Percentiles rank a stretch among this genome's conserved stretches.
Conservation (phyloP, 495 filamentous ascomycete species). For the Neurospora pannonica region DNA sequence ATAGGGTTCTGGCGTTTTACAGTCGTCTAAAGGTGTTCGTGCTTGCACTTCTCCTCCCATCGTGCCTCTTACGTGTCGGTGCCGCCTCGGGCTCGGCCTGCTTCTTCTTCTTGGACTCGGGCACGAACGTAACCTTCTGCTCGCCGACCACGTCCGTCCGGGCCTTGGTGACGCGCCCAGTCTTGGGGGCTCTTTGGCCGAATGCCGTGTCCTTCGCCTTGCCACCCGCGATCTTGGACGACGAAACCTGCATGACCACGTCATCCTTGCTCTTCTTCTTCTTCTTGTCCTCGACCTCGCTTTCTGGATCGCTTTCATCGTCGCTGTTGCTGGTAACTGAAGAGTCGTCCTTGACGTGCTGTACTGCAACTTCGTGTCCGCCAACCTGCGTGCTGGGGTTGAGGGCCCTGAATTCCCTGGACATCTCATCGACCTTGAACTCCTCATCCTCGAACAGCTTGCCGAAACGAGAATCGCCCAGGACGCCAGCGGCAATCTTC, state of each 20-base stretch:
- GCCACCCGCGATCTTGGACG: constrained; percentile 49
- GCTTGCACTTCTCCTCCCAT: constrained; percentile 60
- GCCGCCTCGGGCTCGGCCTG: constrained; percentile 24
- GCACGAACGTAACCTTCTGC: constrained; percentile 75
- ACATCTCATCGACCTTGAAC: constrained; percentile 86
- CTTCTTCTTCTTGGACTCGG: constrained; percentile 47
- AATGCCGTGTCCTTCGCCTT: constrained; percentile 54
- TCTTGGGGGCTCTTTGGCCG: constrained; percentile 51
- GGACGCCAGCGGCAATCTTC: constrained; percentile 52
- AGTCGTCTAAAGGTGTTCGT: constrained; percentile 59
- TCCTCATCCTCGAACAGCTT: constrained; percentile 86
- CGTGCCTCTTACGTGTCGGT: constrained; percentile 30
- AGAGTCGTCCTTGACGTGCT: constrained; percentile 12
- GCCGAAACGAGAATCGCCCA: constrained; percentile 78
- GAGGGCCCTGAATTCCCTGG: constrained; percentile 71
- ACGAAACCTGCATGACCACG: constrained; percentile 60
- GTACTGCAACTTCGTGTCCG: constrained; percentile 9
- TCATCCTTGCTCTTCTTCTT: constrained; percentile 23
- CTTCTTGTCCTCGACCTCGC: constrained; percentile 34
- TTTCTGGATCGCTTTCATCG: constrained; percentile 28
- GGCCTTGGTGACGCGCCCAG: constrained; percentile 33
- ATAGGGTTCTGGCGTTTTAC: constrained; percentile 28
- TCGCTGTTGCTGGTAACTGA: constrained; percentile 9
- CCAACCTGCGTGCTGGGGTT: constrained; percentile 65
- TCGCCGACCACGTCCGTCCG: constrained; percentile 63